phyloP scores from a whole-genome alignment of 2,329 filamentous ascomycete genomes.

The Aspergillus sergii region DNA sequence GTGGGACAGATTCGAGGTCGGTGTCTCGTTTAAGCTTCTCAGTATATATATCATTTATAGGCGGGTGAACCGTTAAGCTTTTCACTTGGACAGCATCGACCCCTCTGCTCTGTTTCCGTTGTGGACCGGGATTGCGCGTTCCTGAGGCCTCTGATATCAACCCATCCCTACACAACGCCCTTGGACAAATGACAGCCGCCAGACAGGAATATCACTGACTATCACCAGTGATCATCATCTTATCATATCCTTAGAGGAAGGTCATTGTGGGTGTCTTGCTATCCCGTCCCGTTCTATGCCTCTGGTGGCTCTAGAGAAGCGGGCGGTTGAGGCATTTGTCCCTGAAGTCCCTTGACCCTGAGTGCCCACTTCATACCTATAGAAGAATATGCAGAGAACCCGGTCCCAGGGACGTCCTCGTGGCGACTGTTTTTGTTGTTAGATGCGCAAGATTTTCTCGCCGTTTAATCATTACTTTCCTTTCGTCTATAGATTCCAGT shows the following conservation, averaged over 20 bases:
- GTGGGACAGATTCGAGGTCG: not conserved
- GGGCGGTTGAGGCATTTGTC: conserved; percentile 11
- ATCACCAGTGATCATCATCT: conserved; percentile 20
- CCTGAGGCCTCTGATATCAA: conserved; percentile 18
- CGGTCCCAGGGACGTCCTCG: not conserved
- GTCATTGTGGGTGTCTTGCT: conserved; percentile 13
- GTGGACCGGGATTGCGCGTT: conserved; percentile 27
- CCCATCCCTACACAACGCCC: conserved; percentile 10
- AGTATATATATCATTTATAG: conserved; percentile 15
- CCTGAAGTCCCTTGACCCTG: conserved; percentile 11
- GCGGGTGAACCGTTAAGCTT: conserved; percentile 19
- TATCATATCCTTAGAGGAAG: conserved; percentile 9
- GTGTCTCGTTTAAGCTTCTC: not conserved
- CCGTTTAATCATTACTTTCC: not conserved
- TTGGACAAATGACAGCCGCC: conserved; percentile 17
- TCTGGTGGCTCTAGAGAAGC: conserved; percentile 6
- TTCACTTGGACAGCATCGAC: conserved; percentile 1
- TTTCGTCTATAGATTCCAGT: not conserved
- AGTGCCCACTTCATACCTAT: conserved; percentile 5
- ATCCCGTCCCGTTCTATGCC: conserved; percentile 8
- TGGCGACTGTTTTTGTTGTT: conserved; percentile 2
- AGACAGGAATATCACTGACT: conserved; percentile 16
- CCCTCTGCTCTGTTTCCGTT: conserved; percentile 16
- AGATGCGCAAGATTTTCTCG: not conserved
- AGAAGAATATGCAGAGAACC: conserved; percentile 13